Evolutionary conservation across 1,284 basidiomycete species (phyloP).

Genomic region (Malassezia arunalokei): DNA sequence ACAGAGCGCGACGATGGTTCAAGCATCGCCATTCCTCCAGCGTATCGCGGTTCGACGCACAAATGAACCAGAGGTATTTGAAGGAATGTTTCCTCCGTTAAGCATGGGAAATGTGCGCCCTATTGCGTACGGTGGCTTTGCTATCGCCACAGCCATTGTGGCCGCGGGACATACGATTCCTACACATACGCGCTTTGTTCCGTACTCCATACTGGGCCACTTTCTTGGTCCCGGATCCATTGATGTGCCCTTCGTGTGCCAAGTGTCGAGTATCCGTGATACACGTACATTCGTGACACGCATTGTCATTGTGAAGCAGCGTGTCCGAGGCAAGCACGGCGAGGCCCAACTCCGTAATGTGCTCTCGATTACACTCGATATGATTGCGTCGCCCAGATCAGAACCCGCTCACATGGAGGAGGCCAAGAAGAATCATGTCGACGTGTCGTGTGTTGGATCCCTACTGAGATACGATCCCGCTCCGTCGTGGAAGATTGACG

Average conservation of each 20-base stretch:
- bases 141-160: constrained; percentile 19
- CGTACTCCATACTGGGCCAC: constrained; percentile 28
- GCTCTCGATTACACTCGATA: constrained; percentile 26
- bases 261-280: constrained; percentile 21
- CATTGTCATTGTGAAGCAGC: constrained; percentile 22
- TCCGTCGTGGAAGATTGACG: constrained; percentile 15
- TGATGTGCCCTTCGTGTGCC: constrained; percentile 21
- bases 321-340: constrained; percentile 13
- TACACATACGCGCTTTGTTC: constrained; percentile 17
- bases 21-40: constrained; percentile 17
- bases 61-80: constrained; percentile 18
- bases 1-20: neutral
- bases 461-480: constrained; percentile 18
- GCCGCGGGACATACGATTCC: constrained; percentile 29
- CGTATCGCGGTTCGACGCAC: constrained; percentile 23
- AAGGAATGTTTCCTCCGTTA: constrained; percentile 20
- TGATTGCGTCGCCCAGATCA: constrained; percentile 21
- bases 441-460: neutral
- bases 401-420: neutral
- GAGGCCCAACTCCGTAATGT: constrained; percentile 13
- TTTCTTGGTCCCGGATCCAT: constrained; percentile 28
- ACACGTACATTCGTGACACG: constrained; percentile 33
- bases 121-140: constrained; percentile 38
- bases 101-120: constrained; percentile 30
- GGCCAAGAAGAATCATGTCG: neutral